Evolutionary conservation across 352 stramenopile species (phyloP).

Genomic region (Globisporangium sylvaticum): DNA sequence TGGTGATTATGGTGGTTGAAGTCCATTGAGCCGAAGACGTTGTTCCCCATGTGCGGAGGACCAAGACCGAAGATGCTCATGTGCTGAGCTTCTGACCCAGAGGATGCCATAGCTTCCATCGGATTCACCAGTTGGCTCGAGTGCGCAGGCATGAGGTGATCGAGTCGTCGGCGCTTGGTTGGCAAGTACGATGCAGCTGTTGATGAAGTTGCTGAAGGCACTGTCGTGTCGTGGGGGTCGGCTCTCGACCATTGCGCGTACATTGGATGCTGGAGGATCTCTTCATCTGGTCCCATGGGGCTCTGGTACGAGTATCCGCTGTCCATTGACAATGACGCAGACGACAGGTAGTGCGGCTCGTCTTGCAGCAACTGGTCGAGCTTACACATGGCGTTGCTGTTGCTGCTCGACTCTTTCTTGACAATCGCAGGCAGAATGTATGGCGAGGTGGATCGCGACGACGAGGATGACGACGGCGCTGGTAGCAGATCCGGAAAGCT

Average conservation of each 20-base stretch:
- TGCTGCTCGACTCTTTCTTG: constrained; percentile 5
- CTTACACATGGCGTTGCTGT: constrained; percentile 17
- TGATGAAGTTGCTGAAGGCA: neutral
- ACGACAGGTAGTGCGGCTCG: constrained; percentile 21
- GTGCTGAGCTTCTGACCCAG: neutral
- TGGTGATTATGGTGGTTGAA: constrained; percentile 1
- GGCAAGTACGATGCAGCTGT: constrained; percentile 11
- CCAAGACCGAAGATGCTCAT: constrained; percentile 5
- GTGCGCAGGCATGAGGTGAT: neutral
- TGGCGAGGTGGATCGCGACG: constrained; percentile 10
- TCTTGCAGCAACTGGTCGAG: constrained; percentile 67
- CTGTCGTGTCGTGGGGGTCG: constrained; percentile 9
- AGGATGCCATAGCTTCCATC: constrained; percentile 25
- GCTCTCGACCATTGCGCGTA: constrained; percentile 21
- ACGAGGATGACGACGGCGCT: neutral
- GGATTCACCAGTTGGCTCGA: constrained; percentile 23
- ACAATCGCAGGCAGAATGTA: constrained; percentile 10
- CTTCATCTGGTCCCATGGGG: constrained; percentile 46
- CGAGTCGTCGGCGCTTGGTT: constrained; percentile 14
- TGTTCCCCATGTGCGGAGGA: neutral
- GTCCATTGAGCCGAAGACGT: constrained; percentile 7
- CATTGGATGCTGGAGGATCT: constrained; percentile 32
- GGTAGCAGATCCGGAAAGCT: constrained; percentile 11
- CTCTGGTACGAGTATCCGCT: constrained; percentile 40
- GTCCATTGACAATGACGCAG: constrained; percentile 24